Evolutionary conservation across 169 alveolate species (phyloP).

Genomic region (Eimeria praecox): DNA sequence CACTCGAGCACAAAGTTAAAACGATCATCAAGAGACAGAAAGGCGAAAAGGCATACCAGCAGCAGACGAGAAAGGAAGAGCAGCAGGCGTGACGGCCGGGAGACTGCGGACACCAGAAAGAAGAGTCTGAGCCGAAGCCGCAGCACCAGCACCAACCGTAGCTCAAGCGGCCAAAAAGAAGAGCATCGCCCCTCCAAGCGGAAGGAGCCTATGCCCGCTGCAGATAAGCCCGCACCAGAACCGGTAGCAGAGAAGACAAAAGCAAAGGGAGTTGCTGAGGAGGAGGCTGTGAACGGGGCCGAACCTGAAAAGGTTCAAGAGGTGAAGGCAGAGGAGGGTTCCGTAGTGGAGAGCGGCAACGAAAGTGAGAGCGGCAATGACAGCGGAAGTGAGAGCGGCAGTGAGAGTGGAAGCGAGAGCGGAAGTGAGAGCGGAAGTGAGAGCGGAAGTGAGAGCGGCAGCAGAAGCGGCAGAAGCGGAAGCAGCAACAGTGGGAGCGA

Average conservation of each 20-base stretch:
- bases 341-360: constrained; percentile 49
- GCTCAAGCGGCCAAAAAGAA: constrained; percentile 7
- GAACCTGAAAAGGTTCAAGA: background rate
- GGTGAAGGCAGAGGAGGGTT: background rate
- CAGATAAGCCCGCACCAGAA: background rate
- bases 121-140: constrained; percentile 16
- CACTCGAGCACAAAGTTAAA: constrained; percentile 39
- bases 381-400: constrained; percentile 1
- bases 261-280: background rate
- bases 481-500: constrained; percentile 40
- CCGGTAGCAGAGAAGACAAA: background rate
- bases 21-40: background rate
- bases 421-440: constrained; percentile 7
- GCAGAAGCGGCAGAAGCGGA: background rate
- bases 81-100: constrained; percentile 24
- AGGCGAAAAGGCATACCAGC: constrained; percentile 7
- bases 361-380: constrained; percentile 14
- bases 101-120: background rate
- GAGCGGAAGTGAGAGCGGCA: background rate
- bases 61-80: constrained; percentile 37
- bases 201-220: constrained; percentile 33
- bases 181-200: constrained; percentile 15
- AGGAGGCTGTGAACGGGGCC: constrained; percentile 3
- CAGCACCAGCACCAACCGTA: constrained; percentile 61
- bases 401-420: background rate